These are phyloP conservation scores for Oleoguttula mirabilis DNA, from an alignment of 495 filamentous ascomycete genomes.

Conservation along the genomic window DNA sequence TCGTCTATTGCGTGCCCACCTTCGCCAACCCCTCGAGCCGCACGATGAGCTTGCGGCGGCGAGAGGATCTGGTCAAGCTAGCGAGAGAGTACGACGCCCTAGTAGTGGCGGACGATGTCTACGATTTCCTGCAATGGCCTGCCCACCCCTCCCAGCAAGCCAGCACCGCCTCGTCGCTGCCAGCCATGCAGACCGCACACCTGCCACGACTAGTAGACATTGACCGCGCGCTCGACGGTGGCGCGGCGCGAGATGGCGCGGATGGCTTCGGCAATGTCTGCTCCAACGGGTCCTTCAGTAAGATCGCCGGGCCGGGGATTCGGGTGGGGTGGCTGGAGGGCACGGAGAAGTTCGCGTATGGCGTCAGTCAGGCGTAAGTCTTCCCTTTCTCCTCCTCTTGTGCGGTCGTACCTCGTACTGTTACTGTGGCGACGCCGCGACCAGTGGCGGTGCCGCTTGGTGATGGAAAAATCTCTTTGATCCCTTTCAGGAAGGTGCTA, in stretches of 20 bases:
- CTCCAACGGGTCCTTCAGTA: slow-evolving; percentile 75
- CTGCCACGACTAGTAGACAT: slow-evolving; percentile 67
- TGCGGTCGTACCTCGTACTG: too few species aligned
- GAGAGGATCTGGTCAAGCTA: slow-evolving; percentile 50
- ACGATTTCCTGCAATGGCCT: slow-evolving; percentile 74
- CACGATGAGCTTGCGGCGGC: slow-evolving; percentile 52
- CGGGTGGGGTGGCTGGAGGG: slow-evolving; percentile 77
- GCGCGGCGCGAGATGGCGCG: slow-evolving; percentile 28
- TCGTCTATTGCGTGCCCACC: slow-evolving; percentile 75
- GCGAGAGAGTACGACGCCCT: slow-evolving; percentile 66
- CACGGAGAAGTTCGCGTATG: slow-evolving; percentile 52
- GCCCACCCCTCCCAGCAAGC: background rate
- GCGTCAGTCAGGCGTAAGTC: slow-evolving; percentile 52
- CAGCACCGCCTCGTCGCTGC: background rate
- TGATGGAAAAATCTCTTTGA: too few species aligned
- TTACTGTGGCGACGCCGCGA: too few species aligned
- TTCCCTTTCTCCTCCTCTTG: background rate
- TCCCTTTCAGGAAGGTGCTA: too few species aligned
- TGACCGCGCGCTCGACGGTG: slow-evolving; percentile 50
- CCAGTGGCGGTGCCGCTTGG: too few species aligned
- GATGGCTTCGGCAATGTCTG: slow-evolving; percentile 60
- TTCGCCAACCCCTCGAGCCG: slow-evolving; percentile 71
- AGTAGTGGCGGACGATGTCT: slow-evolving; percentile 79
- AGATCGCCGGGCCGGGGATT: slow-evolving; percentile 66
- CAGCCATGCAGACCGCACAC: slow-evolving; percentile 33